Percentiles rank a stretch among this genome's conserved stretches.
These are phyloP conservation scores for Gomphus bonarii DNA, from an alignment of 1,284 basidiomycete genomes.

Conservation along the genomic window DNA sequence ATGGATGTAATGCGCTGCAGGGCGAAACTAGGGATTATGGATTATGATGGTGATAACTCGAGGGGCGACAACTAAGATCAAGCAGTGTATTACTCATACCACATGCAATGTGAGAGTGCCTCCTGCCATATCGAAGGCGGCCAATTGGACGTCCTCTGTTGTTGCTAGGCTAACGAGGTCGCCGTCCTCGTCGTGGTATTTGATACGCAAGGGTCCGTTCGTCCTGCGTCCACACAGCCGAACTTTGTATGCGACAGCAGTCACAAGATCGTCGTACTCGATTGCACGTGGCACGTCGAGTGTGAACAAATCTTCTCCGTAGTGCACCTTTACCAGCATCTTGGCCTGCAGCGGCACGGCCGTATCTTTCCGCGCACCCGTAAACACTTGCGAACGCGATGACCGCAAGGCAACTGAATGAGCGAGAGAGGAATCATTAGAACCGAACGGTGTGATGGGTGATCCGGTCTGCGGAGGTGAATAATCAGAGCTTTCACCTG, in stretches of 20 bases:
- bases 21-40: not conserved
- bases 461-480: slow-evolving; percentile 66
- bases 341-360: slow-evolving; percentile 25
- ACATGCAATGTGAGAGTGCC: slow-evolving; percentile 70
- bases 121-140: slow-evolving; percentile 69
- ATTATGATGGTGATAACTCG: no score
- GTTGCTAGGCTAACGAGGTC: slow-evolving; percentile 78
- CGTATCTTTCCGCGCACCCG: slow-evolving; percentile 18
- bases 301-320: slow-evolving; percentile 84
- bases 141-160: slow-evolving; percentile 82
- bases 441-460: slow-evolving; percentile 77
- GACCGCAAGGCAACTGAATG: slow-evolving; percentile 33
- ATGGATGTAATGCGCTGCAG: slow-evolving; percentile 4
- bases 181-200: slow-evolving; percentile 88
- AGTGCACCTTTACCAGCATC: slow-evolving; percentile 83
- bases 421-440: slow-evolving; percentile 64
- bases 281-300: slow-evolving; percentile 77
- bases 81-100: slow-evolving; percentile 31
- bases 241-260: slow-evolving; percentile 89
- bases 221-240: slow-evolving; percentile 72
- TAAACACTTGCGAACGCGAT: slow-evolving; percentile 42
- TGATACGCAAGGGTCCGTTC: slow-evolving; percentile 70
- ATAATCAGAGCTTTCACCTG: slow-evolving; percentile 67
- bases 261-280: slow-evolving; percentile 73
- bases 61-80: not conserved